Evolutionary conservation across 2,329 filamentous ascomycete species (phyloP).

Genomic region (Nemania sp.): DNA sequence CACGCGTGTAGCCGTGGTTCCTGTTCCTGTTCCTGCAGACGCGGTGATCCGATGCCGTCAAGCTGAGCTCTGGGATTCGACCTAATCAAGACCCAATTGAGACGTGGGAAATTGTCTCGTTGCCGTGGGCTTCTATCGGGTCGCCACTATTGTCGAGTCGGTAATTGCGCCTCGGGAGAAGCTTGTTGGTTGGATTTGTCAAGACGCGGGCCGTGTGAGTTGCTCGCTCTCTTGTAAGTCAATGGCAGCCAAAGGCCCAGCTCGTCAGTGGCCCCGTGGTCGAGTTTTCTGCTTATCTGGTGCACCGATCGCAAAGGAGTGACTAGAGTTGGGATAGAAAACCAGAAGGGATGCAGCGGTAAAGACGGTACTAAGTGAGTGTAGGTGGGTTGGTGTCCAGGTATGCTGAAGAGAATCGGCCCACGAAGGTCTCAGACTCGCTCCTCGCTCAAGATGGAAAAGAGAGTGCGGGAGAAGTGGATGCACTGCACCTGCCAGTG

Average conservation of each 20-base stretch:
- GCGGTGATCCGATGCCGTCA: slow-evolving; percentile 33
- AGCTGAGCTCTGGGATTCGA: slow-evolving; percentile 2
- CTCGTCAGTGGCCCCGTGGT: background rate
- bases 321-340: slow-evolving; percentile 11
- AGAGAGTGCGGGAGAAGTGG: slow-evolving; percentile 4
- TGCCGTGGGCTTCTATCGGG: background rate
- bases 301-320: slow-evolving; percentile 20
- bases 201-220: background rate
- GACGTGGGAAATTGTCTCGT: slow-evolving; percentile 7
- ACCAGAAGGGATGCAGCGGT: background rate
- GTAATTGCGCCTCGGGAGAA: background rate
- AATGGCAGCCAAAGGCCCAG: background rate
- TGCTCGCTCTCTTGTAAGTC: background rate
- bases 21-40: slow-evolving; percentile 33
- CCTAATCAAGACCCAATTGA: too few species aligned
- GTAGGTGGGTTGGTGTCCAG: slow-evolving; percentile 2
- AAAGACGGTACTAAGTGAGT: slow-evolving; percentile 7
- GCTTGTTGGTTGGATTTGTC: background rate
- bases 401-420: slow-evolving; percentile 7
- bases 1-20: slow-evolving; percentile 33
- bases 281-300: background rate
- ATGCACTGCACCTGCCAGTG: too few species aligned
- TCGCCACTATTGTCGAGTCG: background rate
- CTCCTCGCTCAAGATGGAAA: slow-evolving; percentile 1
- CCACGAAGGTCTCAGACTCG: slow-evolving; percentile 10